These are phyloP conservation scores for Fragaria vesca DNA, from an alignment of 306 rosid genomes.

Conservation along the genomic window DNA sequence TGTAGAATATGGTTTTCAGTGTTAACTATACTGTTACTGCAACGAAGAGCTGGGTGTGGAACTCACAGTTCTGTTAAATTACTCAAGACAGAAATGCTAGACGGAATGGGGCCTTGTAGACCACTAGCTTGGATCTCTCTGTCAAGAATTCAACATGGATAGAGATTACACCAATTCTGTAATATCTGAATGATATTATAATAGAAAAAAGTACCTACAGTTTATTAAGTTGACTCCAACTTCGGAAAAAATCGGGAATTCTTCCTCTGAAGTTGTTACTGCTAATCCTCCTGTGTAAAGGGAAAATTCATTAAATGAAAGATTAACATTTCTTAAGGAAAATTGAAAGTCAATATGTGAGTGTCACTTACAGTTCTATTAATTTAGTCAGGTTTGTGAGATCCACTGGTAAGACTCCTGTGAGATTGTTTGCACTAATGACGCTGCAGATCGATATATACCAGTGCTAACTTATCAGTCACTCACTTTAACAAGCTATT, in stretches of 20 bases:
- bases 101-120: conserved; percentile 28
- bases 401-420: conserved; percentile 21
- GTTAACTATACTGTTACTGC: background rate
- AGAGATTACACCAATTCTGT: background rate
- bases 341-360: background rate
- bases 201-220: conserved; percentile 15
- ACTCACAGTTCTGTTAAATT: conserved; percentile 28
- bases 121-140: conserved; percentile 40
- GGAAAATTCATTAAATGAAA: background rate
- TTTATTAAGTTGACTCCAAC: conserved; percentile 16
- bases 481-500: background rate
- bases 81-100: conserved; percentile 22
- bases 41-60: background rate
- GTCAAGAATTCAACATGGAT: background rate
- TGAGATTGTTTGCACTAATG: conserved; percentile 30
- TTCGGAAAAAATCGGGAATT: conserved; percentile 9
- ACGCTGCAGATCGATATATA: background rate
- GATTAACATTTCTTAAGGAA: background rate
- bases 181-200: background rate
- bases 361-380: conserved; percentile 21
- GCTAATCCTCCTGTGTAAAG: conserved; percentile 28
- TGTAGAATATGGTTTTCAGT: background rate
- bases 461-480: background rate
- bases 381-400: conserved; percentile 20
- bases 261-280: conserved; percentile 38